phyloP scores from a whole-genome alignment of 768 basidiomycete genomes.

The Daedalea quercina region DNA sequence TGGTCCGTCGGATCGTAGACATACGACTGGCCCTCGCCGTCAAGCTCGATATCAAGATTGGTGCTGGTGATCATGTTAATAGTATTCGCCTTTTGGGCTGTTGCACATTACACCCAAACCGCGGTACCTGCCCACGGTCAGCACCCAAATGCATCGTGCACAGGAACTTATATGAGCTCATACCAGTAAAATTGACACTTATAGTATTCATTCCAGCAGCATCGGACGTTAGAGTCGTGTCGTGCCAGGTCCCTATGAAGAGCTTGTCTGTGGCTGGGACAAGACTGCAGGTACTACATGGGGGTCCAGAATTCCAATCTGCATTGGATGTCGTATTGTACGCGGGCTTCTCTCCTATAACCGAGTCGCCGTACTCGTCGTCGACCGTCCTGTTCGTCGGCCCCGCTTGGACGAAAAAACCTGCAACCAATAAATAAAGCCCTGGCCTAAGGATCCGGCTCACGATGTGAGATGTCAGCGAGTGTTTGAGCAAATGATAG shows the following conservation, averaged over 20 bases:
- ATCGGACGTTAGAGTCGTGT: slow-evolving; percentile 1
- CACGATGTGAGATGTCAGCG: too few relatives aligned
- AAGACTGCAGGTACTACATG: slow-evolving; percentile 4
- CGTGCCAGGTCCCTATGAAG: slow-evolving; percentile 9
- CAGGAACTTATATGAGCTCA: neutral
- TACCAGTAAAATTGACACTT: too few relatives aligned
- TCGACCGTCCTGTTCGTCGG: slow-evolving; percentile 9
- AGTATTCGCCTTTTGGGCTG: neutral
- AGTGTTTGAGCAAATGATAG: too few relatives aligned
- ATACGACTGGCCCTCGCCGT: neutral
- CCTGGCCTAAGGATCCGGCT: too few relatives aligned
- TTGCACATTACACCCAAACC: slow-evolving; percentile 5
- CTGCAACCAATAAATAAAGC: too few relatives aligned
- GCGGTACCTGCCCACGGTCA: slow-evolving; percentile 2
- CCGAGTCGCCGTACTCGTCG: slow-evolving; percentile 11
- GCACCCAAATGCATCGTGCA: too few relatives aligned
- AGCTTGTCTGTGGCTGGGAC: neutral
- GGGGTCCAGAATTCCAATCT: slow-evolving; percentile 6
- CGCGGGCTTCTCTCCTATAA: slow-evolving; percentile 4
- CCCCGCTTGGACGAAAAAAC: too few relatives aligned
- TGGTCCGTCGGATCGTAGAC: neutral
- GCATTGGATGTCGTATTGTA: neutral
- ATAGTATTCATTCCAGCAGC: neutral
- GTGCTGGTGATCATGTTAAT: slow-evolving; percentile 2
- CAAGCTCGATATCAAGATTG: slow-evolving; percentile 10